Percentiles rank a stretch among this genome's conserved stretches.
Evolutionary conservation across 305 asterid species (phyloP).

Genomic region (Striga hermonthica): DNA sequence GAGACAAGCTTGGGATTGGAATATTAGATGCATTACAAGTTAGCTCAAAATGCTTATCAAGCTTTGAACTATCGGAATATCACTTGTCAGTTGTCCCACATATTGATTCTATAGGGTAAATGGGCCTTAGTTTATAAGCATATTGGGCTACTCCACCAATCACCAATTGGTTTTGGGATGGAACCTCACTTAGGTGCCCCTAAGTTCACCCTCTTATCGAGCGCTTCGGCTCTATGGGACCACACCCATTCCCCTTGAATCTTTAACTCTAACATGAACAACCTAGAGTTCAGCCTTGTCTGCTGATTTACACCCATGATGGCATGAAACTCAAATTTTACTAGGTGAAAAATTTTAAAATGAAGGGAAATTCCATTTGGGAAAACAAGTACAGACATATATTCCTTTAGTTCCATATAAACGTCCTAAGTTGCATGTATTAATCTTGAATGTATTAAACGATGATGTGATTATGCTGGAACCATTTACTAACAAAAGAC

Average conservation of each 20-base stretch:
- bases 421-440: not conserved
- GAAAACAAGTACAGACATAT: not conserved
- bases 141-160: too few species aligned
- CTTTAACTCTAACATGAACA: too few species aligned
- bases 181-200: too few species aligned
- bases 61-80: too few species aligned
- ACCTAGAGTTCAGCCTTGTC: constrained; percentile 7
- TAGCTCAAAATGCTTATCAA: not conserved
- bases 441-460: not conserved
- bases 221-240: too few species aligned
- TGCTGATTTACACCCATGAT: not conserved
- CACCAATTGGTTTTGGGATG: too few species aligned
- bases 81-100: too few species aligned
- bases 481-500: constrained; percentile 1
- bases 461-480: not conserved
- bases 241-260: too few species aligned
- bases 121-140: too few species aligned
- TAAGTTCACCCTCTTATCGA: too few species aligned
- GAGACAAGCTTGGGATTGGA: constrained; percentile 1
- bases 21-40: not conserved
- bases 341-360: constrained; percentile 6
- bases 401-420: constrained; percentile 16
- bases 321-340: not conserved
- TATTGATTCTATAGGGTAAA: too few species aligned
- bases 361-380: not conserved